Evolutionary conservation across 2,329 filamentous ascomycete genomes (phyloP).

Genomic region (Metarhizium robertsii): DNA sequence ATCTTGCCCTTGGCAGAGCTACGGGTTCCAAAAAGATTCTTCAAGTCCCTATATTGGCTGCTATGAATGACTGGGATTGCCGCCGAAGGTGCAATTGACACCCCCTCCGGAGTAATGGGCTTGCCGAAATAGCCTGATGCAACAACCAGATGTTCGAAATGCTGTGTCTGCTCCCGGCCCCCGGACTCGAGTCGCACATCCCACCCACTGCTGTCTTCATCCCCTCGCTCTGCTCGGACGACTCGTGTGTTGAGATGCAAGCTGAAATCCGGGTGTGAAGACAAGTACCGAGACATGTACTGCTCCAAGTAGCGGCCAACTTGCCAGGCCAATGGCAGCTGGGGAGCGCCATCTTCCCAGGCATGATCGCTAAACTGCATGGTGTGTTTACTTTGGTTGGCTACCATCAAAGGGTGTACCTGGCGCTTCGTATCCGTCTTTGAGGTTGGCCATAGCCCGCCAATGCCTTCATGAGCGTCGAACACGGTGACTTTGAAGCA

Average conservation of each 20-base stretch:
- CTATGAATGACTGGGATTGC: constrained; percentile 54
- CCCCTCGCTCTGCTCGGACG: constrained; percentile 23
- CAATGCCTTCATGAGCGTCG: constrained; percentile 55
- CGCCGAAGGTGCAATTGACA: constrained; percentile 19
- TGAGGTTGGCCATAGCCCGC: constrained; percentile 65
- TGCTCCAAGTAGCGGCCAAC: constrained; percentile 61
- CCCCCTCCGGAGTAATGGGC: constrained; percentile 38
- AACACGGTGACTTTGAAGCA: constrained; percentile 62
- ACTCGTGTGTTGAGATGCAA: constrained; percentile 42
- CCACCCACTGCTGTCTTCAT: constrained; percentile 28
- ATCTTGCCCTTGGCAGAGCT: constrained; percentile 46
- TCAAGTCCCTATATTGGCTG: constrained; percentile 51
- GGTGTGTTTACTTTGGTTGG: constrained; percentile 70
- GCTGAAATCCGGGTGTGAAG: constrained; percentile 26
- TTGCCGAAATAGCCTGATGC: constrained; percentile 69
- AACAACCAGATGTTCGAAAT: constrained; percentile 64
- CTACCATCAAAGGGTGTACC: constrained; percentile 57
- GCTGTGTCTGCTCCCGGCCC: constrained; percentile 29
- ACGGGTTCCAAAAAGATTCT: constrained; percentile 33
- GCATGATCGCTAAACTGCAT: constrained; percentile 64
- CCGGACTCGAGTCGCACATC: constrained; percentile 26
- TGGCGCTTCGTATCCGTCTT: constrained; percentile 39
- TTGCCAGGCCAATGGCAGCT: constrained; percentile 70
- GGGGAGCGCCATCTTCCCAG: constrained; percentile 52
- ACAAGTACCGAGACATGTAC: constrained; percentile 52